Evolutionary conservation across 129 eudicot species (phyloP), one percentile per base, ranked within the genome.

Genomic region (Lactuca sativa): DNA sequence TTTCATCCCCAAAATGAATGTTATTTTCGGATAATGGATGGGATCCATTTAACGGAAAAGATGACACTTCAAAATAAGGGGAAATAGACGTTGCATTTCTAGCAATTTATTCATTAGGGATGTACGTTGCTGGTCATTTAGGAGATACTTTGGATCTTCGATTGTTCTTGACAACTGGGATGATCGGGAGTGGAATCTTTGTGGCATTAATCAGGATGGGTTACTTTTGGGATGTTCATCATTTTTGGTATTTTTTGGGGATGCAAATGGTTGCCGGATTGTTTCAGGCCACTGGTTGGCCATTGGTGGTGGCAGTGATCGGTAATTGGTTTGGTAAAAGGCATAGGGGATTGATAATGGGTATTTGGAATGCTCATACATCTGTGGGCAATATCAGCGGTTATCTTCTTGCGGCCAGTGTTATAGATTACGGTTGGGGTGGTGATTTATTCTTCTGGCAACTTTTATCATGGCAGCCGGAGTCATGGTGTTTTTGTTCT

Each of bases 281-380:
- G 84, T 92, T 92, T 80, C 98, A 92, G 63, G 86, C 98, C 7
- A 92, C 98, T 0, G 98, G 98, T 0, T 92, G 98, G 98, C 98
- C 98, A 14, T 92, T 96, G 0, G 98, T 92, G 10, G 98, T 92
- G 12, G 98, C 98, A 0, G 89, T 92, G 21, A 77, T 92, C 4
- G 98, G 98, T 0, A 88, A 92, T 67, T 92, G 98, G 98, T 92
- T 89, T 75, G 98, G 96, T 7, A 86, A 86, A 75, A 81, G 95
- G 64, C 83, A 78, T 80, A 81, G 98, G 67, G 98, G 98, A 21
- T 72, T 92, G 82, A 92, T 92, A 6, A 92, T 92, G 98, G 98
- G 98, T 47, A 77, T 92, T 4, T 92, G 98, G 98, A 92, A 92
- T 64, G 98, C 98, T 32, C 98, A 92, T 49, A 92, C 96, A 1